Evolutionary conservation across 805 yeast species (phyloP), one percentile per base, ranked within the genome.

Genomic region (Kockiozyma suomiensis): DNA sequence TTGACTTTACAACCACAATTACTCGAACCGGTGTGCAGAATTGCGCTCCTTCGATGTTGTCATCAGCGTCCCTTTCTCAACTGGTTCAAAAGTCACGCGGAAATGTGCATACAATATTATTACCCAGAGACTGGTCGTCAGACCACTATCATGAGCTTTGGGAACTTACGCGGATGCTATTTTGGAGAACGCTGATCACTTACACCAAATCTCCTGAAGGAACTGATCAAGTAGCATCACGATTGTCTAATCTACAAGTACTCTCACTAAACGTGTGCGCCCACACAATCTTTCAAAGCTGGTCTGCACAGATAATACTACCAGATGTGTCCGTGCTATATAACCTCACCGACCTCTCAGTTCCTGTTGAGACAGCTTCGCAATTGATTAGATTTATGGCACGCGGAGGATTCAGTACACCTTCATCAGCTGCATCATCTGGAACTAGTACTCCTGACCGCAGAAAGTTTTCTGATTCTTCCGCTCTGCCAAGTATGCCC

Each of bases 171-270:
- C 50, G 49, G 7, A 42, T 52, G 50, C 42, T 42, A 8, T 45
- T 52, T 25, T 52, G 56, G 56, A n/a, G 50, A 32, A 42, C 49
- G 15, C 23, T 51, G 28, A 19, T 51, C 25, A 51, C 49, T 12
- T 51, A 41, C 17, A 51, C 33, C n/a, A n/a, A n/a, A 28, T 46
- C 55, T 30, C 55, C 55, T 8, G 48, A 38, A 6, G 55, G 55
- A 38, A 41, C 38, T 12, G 55, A 41, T 10, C 47, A 41, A 32
- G 49, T 42, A 8, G n/a, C 46, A 3, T 33, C 49, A 21, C 38
- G 56, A 19, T 25, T 52, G 5, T 52, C 56, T 1, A 52, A 52
- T 30, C 23, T 52, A 10, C 56, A 45, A 25, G 50, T 45, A 19
- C 42, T 52, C 3, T 42, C 50, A 4, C 40, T 42, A 2, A 42